phyloP scores from a whole-genome alignment of 1,139 yeast species.

The Saccharomyces pastorianus region DNA sequence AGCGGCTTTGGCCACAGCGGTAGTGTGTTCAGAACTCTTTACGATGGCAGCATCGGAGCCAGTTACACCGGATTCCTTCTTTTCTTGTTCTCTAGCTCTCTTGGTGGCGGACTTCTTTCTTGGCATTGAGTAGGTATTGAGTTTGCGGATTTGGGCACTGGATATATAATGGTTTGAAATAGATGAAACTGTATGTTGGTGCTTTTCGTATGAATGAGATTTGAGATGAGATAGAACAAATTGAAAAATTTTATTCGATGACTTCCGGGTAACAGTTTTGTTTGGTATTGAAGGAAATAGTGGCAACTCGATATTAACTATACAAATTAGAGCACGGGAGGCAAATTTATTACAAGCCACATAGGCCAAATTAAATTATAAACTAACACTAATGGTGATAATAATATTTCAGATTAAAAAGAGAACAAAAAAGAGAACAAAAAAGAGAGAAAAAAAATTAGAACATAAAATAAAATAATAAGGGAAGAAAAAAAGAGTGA shows the following conservation, averaged over 20 bases:
- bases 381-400: neutral
- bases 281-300: too few relatives aligned
- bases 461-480: neutral
- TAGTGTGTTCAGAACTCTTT: constrained; percentile 17
- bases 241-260: neutral
- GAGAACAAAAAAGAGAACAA: neutral
- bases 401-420: neutral
- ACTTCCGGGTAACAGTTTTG: neutral
- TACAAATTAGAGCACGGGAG: neutral
- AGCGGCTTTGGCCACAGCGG: constrained; percentile 18
- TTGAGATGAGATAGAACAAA: neutral
- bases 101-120: constrained; percentile 87
- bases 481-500: neutral
- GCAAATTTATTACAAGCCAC: neutral
- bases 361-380: neutral
- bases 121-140: constrained; percentile 44
- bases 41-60: constrained; percentile 10
- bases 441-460: too few relatives aligned
- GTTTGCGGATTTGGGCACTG: too few relatives aligned
- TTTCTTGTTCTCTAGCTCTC: constrained; percentile 51
- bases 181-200: too few relatives aligned
- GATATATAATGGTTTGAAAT: too few relatives aligned
- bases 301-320: neutral
- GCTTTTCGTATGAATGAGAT: neutral
- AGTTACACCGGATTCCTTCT: constrained; percentile 17